These are phyloP conservation scores for Heliosperma pusillum DNA, from an alignment of 148 eudicot species.

Conservation along the genomic window DNA sequence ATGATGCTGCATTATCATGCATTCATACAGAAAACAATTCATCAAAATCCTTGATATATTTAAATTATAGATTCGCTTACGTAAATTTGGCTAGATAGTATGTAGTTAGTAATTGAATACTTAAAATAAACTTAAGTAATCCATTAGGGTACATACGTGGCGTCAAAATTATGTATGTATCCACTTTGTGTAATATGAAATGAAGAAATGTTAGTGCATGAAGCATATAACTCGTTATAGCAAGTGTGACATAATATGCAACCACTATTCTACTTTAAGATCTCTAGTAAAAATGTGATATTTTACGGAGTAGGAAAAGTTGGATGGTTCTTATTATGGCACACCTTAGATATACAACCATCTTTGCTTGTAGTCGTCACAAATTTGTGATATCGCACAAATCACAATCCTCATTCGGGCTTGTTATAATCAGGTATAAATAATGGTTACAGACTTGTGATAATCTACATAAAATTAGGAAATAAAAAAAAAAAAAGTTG, in stretches of 20 bases:
- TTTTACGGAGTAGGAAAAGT: no score
- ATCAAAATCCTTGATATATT: not conserved
- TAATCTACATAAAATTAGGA: no score
- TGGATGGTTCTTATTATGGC: no score
- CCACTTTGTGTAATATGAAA: conserved; percentile 17
- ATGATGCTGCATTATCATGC: not conserved
- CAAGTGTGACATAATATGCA: conserved; percentile 18
- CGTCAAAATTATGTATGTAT: conserved; percentile 6
- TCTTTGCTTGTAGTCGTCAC: no score
- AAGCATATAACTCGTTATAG: conserved; percentile 16
- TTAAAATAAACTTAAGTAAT: not conserved
- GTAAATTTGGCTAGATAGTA: conserved; percentile 10
- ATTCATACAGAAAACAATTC: not conserved
- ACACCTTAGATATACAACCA: no score
- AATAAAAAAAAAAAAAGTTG: no score
- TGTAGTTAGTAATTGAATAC: conserved; percentile 10
- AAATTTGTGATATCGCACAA: no score
- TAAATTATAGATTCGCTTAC: conserved; percentile 14
- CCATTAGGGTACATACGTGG: conserved; percentile 19
- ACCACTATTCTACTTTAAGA: no score
- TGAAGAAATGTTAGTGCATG: conserved; percentile 12
- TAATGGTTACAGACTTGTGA: no score
- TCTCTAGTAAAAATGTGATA: no score
- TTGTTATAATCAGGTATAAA: no score
- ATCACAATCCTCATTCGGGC: no score